Base-by-base conservation (phyloP, 768 basidiomycete genomes). In the Suillus brevipes region DNA sequence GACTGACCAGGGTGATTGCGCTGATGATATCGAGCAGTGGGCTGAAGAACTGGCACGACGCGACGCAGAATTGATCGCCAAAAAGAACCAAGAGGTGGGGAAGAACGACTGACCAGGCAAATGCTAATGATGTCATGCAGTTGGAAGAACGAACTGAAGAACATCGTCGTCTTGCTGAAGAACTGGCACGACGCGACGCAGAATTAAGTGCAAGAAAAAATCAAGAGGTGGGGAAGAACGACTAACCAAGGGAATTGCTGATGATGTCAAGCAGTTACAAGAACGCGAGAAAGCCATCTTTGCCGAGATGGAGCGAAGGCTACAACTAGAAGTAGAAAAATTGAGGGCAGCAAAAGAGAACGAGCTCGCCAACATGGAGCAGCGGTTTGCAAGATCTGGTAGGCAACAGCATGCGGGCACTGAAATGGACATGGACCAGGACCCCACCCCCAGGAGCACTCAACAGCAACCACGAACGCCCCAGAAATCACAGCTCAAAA, bases 321-420 rank as follows among this genome's bases (percentile, higher is more conserved):
- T 53, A 31, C 58, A 53, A 28, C 47, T 60, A 59, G 59, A 61
- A 34, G 16, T 65, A 16, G 38, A 45, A 34, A 60, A 50, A 34
- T 12, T 65, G 58, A 36, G 25, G 64, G 66, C 42, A 9, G 60
- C 52, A 37, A 67, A 67, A 57, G 60, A 43, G 49, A 58, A n/a
- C 28, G 63, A 67, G 7, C 60, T 67, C 13, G 49, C 64, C 23
- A 67, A 62, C 47, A 67, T 67, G 13, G 63, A 67, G 43, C 66
- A 67, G n/a, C 7, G 40, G 0, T 52, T 49, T 62, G 47, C 40
- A 7, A 50, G 23, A 50, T 14, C 0, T 3, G 3, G 49, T 50
- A 50, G 49, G 49, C 49, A 50, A 50, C 23, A 25, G 49, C 13
- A 50, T 50, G 23, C 23, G 7, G 23, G 23, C 13, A 50, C 7